Conservation (phyloP, 345 rosid genomes). For the Arabidopsis thaliana region TAIR10.1 NC_003074.8:22252001-22252500, state of each 20-base stretch:
- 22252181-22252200: neutral
- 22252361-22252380: neutral
- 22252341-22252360: conserved; percentile 75
- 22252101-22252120: neutral
- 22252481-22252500: conserved; percentile 60
- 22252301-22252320: conserved; percentile 75
- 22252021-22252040: neutral
- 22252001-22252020: neutral
- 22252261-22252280: neutral
- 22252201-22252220: neutral
- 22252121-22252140: neutral
- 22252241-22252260: neutral
- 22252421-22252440: neutral
- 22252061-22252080: neutral
- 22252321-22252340: conserved; percentile 84
- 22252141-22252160: neutral
- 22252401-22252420: neutral
- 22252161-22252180: neutral
- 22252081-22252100: neutral
- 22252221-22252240: neutral
- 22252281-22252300: conserved; percentile 44
- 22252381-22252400: neutral
- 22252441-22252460: conserved; percentile 47
- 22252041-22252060: neutral
- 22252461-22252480: conserved; percentile 70